Evolutionary conservation across 2,329 filamentous ascomycete genomes (phyloP).

Genomic region (Aspergillus sp.): DNA sequence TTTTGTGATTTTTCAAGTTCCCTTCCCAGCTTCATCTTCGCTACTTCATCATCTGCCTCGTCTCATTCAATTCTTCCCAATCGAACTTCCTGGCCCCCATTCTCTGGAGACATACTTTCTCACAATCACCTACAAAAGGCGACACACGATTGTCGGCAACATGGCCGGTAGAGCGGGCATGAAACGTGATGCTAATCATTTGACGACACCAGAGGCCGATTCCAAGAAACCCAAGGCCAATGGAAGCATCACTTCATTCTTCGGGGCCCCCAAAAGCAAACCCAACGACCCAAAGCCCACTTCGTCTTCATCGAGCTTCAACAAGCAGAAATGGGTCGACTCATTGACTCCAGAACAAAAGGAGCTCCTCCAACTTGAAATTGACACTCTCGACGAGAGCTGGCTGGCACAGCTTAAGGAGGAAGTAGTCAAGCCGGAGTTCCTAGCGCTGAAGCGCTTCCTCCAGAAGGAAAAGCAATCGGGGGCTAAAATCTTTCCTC

Average conservation of each 20-base stretch:
- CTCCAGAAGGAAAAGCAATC: constrained; percentile 73
- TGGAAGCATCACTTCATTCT: constrained; percentile 86
- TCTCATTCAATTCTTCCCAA: neutral
- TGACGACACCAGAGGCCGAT: constrained; percentile 47
- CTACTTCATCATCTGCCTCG: neutral
- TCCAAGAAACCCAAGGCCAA: constrained; percentile 74
- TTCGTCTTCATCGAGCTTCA: constrained; percentile 59
- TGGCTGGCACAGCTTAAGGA: constrained; percentile 90
- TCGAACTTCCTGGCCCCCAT: neutral
- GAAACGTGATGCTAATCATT: constrained; percentile 66
- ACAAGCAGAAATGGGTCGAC: constrained; percentile 88
- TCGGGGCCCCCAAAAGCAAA: constrained; percentile 66
- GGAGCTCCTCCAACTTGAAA: constrained; percentile 80
- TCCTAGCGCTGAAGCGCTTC: constrained; percentile 85
- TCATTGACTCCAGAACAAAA: constrained; percentile 79
- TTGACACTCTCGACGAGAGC: constrained; percentile 85
- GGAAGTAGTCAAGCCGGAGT: constrained; percentile 75
- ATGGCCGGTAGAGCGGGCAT: constrained; percentile 45
- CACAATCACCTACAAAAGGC: neutral
- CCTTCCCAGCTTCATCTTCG: neutral
- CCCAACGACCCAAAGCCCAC: constrained; percentile 30
- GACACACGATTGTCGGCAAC: neutral
- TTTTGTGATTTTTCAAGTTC: neutral
- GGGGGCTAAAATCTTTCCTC: constrained; percentile 82
- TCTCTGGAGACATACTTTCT: neutral